phyloP scores from a whole-genome alignment of 148 eudicot genomes.

The Fagopyrum tataricum region DNA sequence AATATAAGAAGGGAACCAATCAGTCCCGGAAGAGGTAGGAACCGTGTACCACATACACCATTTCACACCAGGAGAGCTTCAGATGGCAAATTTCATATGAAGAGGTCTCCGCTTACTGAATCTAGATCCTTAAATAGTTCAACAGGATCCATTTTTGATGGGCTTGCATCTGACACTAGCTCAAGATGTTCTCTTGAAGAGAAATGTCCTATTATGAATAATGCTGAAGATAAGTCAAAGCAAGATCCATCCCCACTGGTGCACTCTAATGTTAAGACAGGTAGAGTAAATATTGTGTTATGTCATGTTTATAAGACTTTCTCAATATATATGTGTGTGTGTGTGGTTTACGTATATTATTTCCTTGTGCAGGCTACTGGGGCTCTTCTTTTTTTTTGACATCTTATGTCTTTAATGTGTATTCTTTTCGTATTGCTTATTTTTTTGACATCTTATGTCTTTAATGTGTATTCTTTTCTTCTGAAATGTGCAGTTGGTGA shows the following conservation, averaged over 20 bases:
- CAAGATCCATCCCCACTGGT: constrained; percentile 25
- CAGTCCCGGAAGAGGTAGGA: constrained; percentile 24
- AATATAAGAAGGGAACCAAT: constrained; percentile 51
- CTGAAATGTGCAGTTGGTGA: constrained; percentile 25
- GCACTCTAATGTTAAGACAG: constrained; percentile 26
- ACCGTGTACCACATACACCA: constrained; percentile 28
- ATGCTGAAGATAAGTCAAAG: constrained; percentile 32
- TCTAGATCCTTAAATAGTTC: constrained; percentile 19
- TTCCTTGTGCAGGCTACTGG: too few species aligned
- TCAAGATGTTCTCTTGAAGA: constrained; percentile 40
- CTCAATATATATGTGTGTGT: neutral
- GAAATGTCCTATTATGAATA: constrained; percentile 28
- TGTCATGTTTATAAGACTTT: too few species aligned
- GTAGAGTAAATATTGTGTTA: constrained; percentile 18
- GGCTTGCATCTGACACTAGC: constrained; percentile 33
- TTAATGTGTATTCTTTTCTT: neutral
- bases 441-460: neutral
- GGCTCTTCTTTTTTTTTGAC: neutral
- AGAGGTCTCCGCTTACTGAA: constrained; percentile 26
- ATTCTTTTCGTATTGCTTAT: neutral
- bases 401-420: neutral
- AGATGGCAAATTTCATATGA: constrained; percentile 26
- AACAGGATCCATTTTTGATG: constrained; percentile 24
- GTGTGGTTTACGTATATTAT: neutral
- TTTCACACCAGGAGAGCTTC: constrained; percentile 41